Evolutionary conservation across 495 filamentous ascomycete species (phyloP).

Genomic region (Delitschia confertaspora): DNA sequence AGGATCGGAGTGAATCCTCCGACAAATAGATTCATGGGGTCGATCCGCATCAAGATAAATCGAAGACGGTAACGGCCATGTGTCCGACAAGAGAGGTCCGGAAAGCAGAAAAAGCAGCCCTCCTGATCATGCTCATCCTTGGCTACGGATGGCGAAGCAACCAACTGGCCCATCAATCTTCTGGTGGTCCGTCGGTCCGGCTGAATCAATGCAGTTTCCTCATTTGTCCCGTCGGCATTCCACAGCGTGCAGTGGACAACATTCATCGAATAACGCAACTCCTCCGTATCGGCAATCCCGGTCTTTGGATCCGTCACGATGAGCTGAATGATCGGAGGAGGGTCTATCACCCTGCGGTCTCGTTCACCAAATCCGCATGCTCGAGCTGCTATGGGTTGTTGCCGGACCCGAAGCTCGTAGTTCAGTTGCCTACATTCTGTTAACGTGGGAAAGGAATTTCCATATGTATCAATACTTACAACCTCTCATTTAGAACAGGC

Average conservation of each 20-base stretch:
- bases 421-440: constrained; percentile 25
- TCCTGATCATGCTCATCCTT: constrained; percentile 56
- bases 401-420: constrained; percentile 59
- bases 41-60: constrained; percentile 78
- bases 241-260: constrained; percentile 77
- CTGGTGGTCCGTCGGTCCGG: constrained; percentile 43
- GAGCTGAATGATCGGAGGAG: constrained; percentile 88
- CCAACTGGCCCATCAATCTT: constrained; percentile 69
- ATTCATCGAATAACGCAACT: constrained; percentile 64
- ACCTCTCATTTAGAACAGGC: constrained; percentile 24
- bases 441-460: constrained; percentile 9
- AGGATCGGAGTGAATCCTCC: constrained; percentile 55
- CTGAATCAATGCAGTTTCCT: constrained; percentile 46
- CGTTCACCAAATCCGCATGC: constrained; percentile 92
- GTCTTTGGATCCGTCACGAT: constrained; percentile 57
- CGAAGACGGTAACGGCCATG: constrained; percentile 73
- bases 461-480: constrained; percentile 16
- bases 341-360: constrained; percentile 88
- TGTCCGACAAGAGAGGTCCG: constrained; percentile 84
- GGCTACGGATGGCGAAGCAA: constrained; percentile 64
- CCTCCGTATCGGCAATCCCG: constrained; percentile 44
- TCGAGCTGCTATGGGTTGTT: constrained; percentile 82
- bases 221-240: constrained; percentile 51
- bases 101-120: constrained; percentile 89
- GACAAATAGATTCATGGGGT: constrained; percentile 40